Percentiles rank a stretch among this genome's conserved stretches.
phyloP scores from a whole-genome alignment of 2,329 filamentous ascomycete genomes.

The Trichoderma simmonsii region DNA sequence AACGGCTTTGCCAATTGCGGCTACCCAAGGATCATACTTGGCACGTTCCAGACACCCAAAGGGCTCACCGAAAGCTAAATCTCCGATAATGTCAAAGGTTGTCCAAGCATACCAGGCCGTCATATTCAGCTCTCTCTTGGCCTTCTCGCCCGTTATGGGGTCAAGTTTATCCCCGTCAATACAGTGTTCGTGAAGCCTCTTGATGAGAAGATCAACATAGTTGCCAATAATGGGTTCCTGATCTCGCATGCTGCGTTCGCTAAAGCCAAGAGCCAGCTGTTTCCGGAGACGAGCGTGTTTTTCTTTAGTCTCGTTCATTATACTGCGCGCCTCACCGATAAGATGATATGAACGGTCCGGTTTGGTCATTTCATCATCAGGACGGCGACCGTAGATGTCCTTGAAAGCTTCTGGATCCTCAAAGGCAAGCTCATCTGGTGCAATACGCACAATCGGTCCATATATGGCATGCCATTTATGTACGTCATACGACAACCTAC shows the following conservation, averaged over 20 bases:
- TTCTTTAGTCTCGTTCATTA: background rate
- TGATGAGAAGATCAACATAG: background rate
- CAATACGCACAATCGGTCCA: background rate
- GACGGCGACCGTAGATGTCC: background rate
- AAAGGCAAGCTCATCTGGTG: background rate
- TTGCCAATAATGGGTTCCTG: background rate
- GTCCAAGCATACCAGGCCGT: background rate
- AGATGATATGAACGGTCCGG: background rate
- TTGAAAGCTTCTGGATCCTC: background rate
- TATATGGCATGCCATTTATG: background rate
- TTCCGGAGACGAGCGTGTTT: background rate
- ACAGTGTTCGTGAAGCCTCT: background rate
- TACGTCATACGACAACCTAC: background rate
- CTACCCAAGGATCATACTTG: background rate
- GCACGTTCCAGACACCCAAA: background rate
- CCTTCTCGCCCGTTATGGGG: background rate
- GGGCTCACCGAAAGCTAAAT: background rate
- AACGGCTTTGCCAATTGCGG: background rate
- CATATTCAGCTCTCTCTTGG: background rate
- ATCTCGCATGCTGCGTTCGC: background rate
- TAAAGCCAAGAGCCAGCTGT: background rate
- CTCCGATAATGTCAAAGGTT: background rate
- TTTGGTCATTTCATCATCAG: background rate
- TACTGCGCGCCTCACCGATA: background rate
- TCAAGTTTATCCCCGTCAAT: background rate